A percentile compares a stretch with the other conserved stretches of the same genome.
Conservation (phyloP, 2,329 filamentous ascomycete genomes). For the Aspergillus sp. region DNA sequence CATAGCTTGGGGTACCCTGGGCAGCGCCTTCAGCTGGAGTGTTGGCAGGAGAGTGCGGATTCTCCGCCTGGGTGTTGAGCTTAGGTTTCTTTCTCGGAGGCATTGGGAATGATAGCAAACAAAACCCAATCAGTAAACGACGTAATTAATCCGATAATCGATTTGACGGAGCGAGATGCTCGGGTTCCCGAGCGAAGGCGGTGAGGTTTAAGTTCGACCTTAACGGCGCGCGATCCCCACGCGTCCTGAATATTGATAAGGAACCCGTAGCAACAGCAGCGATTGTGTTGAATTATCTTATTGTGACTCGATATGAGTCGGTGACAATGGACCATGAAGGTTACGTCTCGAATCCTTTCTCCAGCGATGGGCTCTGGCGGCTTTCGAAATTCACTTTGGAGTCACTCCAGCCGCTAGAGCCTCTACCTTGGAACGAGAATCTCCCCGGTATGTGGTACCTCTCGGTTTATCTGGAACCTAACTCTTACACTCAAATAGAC, state of each 20-base stretch:
- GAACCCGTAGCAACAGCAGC: not conserved
- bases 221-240: constrained; percentile 22
- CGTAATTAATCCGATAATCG: not conserved
- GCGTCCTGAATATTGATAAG: constrained; percentile 19
- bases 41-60: constrained; percentile 26
- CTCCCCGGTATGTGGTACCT: constrained; percentile 31
- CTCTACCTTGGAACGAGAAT: constrained; percentile 34
- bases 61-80: constrained; percentile 31
- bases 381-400: constrained; percentile 40
- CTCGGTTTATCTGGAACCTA: not conserved
- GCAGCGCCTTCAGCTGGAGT: constrained; percentile 29
- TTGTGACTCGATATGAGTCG: constrained; percentile 5
- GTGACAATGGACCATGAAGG: constrained; percentile 29
- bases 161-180: not conserved
- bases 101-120: constrained; percentile 23
- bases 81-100: constrained; percentile 64
- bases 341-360: constrained; percentile 32
- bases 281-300: not conserved
- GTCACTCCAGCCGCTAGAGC: constrained; percentile 36
- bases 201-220: constrained; percentile 13
- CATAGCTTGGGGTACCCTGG: constrained; percentile 41
- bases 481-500: constrained; percentile 18
- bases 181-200: constrained; percentile 26
- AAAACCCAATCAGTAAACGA: not conserved
- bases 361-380: constrained; percentile 37